phyloP scores from a whole-genome alignment of 2,329 filamentous ascomycete species.

The Zasmidium cellare region DNA sequence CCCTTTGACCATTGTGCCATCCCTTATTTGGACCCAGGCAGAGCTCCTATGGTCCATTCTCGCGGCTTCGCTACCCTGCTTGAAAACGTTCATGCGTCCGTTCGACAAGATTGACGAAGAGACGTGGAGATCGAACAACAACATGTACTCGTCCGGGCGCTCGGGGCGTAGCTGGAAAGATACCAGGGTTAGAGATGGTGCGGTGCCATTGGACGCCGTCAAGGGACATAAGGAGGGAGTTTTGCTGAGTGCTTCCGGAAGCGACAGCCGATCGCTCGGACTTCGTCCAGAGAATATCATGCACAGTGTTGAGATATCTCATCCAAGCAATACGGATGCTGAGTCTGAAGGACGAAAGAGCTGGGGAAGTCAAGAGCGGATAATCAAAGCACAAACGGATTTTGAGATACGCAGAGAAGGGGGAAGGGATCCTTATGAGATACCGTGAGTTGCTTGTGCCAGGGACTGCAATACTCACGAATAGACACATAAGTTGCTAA shows the following conservation, averaged over 20 bases:
- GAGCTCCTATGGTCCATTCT: conserved; percentile 24
- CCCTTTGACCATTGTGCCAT: conserved; percentile 9
- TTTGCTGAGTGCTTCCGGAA: not conserved
- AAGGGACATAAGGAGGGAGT: not conserved
- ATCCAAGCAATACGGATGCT: conserved; percentile 1
- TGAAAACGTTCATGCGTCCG: conserved; percentile 20
- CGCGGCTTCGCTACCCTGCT: conserved; percentile 18
- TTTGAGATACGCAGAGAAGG: conserved; percentile 8
- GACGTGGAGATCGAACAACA: conserved; percentile 17
- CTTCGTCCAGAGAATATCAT: conserved; percentile 8
- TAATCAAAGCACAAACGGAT: conserved; percentile 7
- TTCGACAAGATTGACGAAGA: conserved; percentile 22
- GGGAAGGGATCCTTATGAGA: conserved; percentile 13
- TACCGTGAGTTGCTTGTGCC: conserved; percentile 6
- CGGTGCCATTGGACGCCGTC: conserved; percentile 2
- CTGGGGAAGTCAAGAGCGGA: conserved; percentile 15
- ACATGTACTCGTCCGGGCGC: conserved; percentile 13
- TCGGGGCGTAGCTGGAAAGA: conserved; percentile 10
- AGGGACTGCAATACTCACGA: too few relatives aligned
- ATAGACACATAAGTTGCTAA: too few relatives aligned
- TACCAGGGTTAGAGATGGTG: conserved; percentile 1
- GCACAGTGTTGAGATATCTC: conserved; percentile 6
- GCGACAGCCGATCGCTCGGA: conserved; percentile 5
- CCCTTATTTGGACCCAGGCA: conserved; percentile 17
- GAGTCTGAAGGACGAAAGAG: conserved; percentile 4